Evolutionary conservation across 306 rosid species (phyloP).

Genomic region (Fragaria vesca): DNA sequence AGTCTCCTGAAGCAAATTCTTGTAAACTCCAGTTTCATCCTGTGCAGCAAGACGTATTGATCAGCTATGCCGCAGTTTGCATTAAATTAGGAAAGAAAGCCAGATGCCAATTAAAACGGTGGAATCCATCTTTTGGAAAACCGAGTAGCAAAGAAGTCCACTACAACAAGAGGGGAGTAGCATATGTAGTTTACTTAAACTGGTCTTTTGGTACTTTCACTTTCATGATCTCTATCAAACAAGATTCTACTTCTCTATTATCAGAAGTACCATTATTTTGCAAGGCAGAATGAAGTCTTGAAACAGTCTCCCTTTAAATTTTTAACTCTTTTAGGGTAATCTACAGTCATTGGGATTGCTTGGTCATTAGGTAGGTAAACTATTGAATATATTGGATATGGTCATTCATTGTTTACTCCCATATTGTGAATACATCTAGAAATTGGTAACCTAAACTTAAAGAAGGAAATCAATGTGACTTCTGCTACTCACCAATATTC

Average conservation of each 20-base stretch:
- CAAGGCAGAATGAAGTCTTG: background rate
- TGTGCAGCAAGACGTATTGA: slow-evolving; percentile 19
- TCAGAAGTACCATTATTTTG: background rate
- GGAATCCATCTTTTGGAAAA: background rate
- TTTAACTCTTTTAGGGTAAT: background rate
- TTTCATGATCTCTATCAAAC: background rate
- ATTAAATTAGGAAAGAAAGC: background rate
- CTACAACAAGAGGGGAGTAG: background rate
- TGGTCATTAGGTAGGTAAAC: background rate
- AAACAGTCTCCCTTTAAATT: background rate
- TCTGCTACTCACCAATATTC: slow-evolving; percentile 63
- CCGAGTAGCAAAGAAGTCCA: background rate
- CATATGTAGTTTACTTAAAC: background rate
- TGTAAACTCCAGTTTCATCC: slow-evolving; percentile 85
- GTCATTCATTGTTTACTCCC: background rate
- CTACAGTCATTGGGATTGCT: background rate
- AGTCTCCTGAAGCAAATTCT: slow-evolving; percentile 88
- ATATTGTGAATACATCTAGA: slow-evolving; percentile 17
- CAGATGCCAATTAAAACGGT: background rate
- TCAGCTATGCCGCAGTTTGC: background rate
- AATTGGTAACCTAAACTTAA: background rate
- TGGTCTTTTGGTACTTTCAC: background rate
- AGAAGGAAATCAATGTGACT: background rate
- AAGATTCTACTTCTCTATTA: background rate
- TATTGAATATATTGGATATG: background rate